Base-by-base conservation (phyloP, 257 asterid genomes). In the Ballota nigra region DNA sequence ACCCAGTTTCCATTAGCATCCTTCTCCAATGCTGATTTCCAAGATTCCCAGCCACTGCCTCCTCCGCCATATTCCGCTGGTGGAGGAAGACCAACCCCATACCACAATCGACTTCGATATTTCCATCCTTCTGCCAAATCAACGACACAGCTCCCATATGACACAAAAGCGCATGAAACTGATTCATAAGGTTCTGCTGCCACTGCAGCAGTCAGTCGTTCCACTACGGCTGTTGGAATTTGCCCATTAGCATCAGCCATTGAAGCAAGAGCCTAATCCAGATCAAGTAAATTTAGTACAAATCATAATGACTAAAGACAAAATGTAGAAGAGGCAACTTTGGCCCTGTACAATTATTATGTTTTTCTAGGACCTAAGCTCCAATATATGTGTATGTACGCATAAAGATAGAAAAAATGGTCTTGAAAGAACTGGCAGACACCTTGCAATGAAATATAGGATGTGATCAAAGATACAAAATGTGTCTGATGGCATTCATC, bases 101-200 rank as follows among this genome's bases (percentile, higher is more conserved):
- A 94, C 97, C 99, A 94, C 77, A 91, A 80, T 52, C 95, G 86
- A 82, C 99, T 94, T 86, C 99, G 85, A 84, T 83, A 91, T 78
- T 89, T 94, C 99, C 99, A 94, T 74, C 99, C 97, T 65, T 91
- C 96, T 23, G 97, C 86, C 81, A 91, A 82, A 83, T 94, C 98
- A 76, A 81, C 57, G 57, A 86, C 86, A 59, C 95, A 85, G 79
- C 99, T 91, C 73, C 99, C 99, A 66, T 94, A 94, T 23, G 99
- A 94, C 70, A 88, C 93, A 80, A 94, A 94, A 76, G 99, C 97
- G 79, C 85, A 89, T 51, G 89, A 84, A 83, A 94, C 98, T 61
- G 97, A 89, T 79, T 91, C 92, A 77, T 91, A 94, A 55, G 99
- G 99, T 77, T 94, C 98, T 73, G 96, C 86, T 41, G 99, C 99